Percentiles rank a stretch among this genome's conserved stretches.
These are phyloP conservation scores for Leishmania amazonensis DNA, from an alignment of 208 protist genomes.

Conservation along the genomic window DNA sequence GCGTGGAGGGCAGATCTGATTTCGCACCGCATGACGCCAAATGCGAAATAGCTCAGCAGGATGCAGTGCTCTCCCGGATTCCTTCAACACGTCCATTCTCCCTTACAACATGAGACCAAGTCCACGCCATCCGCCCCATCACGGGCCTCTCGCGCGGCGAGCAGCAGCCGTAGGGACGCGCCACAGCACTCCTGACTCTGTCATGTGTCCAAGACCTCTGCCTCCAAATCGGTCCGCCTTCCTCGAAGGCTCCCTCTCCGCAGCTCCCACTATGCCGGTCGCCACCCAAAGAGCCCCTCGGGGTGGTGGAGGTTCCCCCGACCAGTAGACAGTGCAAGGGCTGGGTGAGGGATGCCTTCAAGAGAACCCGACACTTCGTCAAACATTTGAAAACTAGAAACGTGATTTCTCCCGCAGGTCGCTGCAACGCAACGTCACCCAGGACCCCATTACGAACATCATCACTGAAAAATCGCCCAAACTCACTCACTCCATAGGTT, in stretches of 20 bases:
- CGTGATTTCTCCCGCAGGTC: not conserved
- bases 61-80: not conserved
- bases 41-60: not conserved
- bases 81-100: not conserved
- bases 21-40: not conserved
- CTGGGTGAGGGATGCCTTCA: not conserved
- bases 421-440: not conserved
- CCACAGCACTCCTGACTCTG: not conserved
- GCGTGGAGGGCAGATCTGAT: not conserved
- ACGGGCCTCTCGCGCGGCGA: not conserved
- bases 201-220: not conserved
- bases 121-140: not conserved
- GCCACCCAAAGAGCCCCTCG: not conserved
- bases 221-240: not conserved
- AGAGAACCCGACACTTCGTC: not conserved
- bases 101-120: not conserved
- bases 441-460: not conserved
- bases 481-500: not conserved
- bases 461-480: not conserved
- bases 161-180: not conserved
- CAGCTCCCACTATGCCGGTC: not conserved
- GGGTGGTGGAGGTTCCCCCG: not conserved
- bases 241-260: not conserved
- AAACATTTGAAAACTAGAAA: not conserved
- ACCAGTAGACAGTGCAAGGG: not conserved